Base-by-base conservation (phyloP, 805 yeast species). In the Kazachstania africana region DNA sequence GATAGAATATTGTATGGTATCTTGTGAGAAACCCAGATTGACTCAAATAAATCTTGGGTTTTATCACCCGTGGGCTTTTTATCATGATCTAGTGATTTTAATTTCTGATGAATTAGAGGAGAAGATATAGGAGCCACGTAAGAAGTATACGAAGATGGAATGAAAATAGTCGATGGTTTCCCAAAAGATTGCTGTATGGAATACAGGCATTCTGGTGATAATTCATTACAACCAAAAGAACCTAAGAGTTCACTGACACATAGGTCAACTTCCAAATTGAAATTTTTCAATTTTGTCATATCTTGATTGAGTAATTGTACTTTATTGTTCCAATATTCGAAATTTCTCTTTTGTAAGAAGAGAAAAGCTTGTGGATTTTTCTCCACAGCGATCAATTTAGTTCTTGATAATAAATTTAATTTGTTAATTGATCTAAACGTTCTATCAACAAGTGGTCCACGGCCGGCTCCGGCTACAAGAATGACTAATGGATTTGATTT, bases 151-250 rank as follows among this genome's bases (percentile, higher is more conserved):
- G 65, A 59, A 32, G 64, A 57, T 9, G 88, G 88, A 23, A 79
- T 77, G 55, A 70, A 75, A 14, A 72, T 53, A 3, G 82, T 78
- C 22, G 50, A 35, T 8, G 42, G 36, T 6, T 51, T 53, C 15
- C 56, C 32, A 53, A 68, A 42, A 53, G 70, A 42, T 29, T 45
- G 39, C 31, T 68, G 66, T 12, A 64, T 45, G 1, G 65, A 57
- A 27, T 59, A 60, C 3, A 83, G 52, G 36, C 91, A 76, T 50
- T 87, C 97, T 0, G 97, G 96, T 6, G 82, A 68, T 12, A 83
- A 62, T 50, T 87, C 96, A 53, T 87, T 88, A 52, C 93, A 88
- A 4, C 94, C 96, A 58, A 88, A 80, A 12, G 94, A 81, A 5
- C 96, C 96, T 17, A 87, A 54, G 6, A 88, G 59, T 51, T 87